A percentile compares a stretch with the other conserved stretches of the same genome.
Conservation (phyloP, 2,329 filamentous ascomycete species). For the Exophiala oligosperma region DNA sequence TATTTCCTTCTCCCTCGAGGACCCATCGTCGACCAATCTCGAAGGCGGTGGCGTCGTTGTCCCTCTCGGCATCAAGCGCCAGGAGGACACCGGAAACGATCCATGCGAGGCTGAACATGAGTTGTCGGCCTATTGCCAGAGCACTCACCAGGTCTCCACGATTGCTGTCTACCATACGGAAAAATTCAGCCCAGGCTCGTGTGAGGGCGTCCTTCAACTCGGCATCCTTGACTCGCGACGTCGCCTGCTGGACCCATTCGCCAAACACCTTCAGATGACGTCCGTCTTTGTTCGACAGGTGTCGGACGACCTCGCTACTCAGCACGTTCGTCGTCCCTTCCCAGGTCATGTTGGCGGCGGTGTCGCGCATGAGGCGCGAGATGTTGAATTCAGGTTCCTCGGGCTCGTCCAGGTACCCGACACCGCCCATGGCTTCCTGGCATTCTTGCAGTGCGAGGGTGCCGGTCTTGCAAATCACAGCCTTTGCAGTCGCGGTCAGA, state of each 20-base stretch:
- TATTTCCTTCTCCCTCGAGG: constrained; percentile 32
- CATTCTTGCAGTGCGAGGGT: constrained; percentile 38
- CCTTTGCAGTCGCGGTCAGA: constrained; percentile 34
- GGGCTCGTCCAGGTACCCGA: constrained; percentile 41
- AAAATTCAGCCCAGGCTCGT: constrained; percentile 7
- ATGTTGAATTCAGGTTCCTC: constrained; percentile 65
- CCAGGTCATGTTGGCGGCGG: constrained; percentile 56
- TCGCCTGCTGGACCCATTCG: constrained; percentile 49
- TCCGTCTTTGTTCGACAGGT: constrained; percentile 24
- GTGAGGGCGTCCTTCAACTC: constrained; percentile 13
- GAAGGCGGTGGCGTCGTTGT: constrained; percentile 33
- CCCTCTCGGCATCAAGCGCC: constrained; percentile 38
- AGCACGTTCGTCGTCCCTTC: constrained; percentile 74
- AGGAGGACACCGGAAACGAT: constrained; percentile 39
- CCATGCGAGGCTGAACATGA: constrained; percentile 39
- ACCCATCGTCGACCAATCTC: constrained; percentile 42
- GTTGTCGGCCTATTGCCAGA: constrained; percentile 32
- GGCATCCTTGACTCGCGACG: constrained; percentile 28
- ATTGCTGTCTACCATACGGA: neutral
- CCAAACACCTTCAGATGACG: constrained; percentile 33
- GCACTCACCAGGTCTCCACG: constrained; percentile 20
- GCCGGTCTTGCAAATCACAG: constrained; percentile 37
- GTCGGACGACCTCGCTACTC: constrained; percentile 52
- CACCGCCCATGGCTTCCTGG: constrained; percentile 40
- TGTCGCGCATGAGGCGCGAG: constrained; percentile 65